Evolutionary conservation across 2,329 filamentous ascomycete species (phyloP), one percentile per base, ranked within the genome.

Genomic region (Fusarium sp.): DNA sequence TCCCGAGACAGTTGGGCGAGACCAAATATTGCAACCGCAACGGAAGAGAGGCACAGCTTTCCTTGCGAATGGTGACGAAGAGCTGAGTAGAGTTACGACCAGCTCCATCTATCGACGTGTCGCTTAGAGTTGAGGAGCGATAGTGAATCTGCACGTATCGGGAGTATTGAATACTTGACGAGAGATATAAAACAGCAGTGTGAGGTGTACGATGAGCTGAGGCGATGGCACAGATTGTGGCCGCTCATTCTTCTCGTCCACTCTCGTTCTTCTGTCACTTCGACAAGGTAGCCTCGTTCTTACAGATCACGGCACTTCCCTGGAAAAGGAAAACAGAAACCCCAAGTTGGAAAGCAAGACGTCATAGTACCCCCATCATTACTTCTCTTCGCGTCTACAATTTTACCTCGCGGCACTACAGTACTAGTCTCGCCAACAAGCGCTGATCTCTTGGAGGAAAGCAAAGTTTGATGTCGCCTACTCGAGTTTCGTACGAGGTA

Each of bases 21-120:
- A 55, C 44, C 38, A 66, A 55, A 66, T 60, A 61, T 63, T 72
- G 66, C 73, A 70, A 70, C 73, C 65, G 57, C 44, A 52, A 69
- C 63, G 54, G 52, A 49, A 69, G 35, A 60, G 59, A 72, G 66
- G 59, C 65, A 70, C 60, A 65, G 61, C 49, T 57, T 60, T 66
- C 61, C 29, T 58, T 62, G 61, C 71, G 60, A 67, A 65, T 71
- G 45, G 69, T 55, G 48, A 49, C 59, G 51, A 62, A 55, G 63
- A 66, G 45, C 60, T 51, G 58, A 63, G 68, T 41, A 67, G 61
- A 69, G 54, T 67, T 49, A 48, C 60, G 66, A 59, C 54, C 63
- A 49, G 73, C 72, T 75, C 73, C 75, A 74, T 76, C 66, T 61
- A 68, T 62, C 65, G 64, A 77, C 75, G 75, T 77, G 75, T 77